Evolutionary conservation across 805 yeast species (phyloP).

Genomic region (Phaffomyces opuntiae): DNA sequence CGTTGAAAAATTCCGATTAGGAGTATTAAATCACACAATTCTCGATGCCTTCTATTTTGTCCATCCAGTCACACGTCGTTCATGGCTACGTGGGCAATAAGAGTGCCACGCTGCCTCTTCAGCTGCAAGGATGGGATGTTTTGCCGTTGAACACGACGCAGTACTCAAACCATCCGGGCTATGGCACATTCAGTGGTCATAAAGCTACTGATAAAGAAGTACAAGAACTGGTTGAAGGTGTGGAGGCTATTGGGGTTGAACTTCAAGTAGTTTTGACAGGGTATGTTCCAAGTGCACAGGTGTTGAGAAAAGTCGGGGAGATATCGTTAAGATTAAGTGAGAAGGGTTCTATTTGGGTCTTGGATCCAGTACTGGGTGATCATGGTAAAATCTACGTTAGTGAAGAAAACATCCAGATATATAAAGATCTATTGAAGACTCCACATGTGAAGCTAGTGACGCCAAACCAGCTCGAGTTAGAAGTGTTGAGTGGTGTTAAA

Average conservation of each 20-base stretch:
- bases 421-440: constrained; percentile 37
- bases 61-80: constrained; percentile 84
- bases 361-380: constrained; percentile 94
- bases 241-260: constrained; percentile 35
- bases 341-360: constrained; percentile 43
- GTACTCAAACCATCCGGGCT: constrained; percentile 90
- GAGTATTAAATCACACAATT: neutral
- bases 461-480: constrained; percentile 75
- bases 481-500: constrained; percentile 42
- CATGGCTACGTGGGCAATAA: constrained; percentile 95
- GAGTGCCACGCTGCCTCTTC: constrained; percentile 87
- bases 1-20: neutral
- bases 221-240: constrained; percentile 45
- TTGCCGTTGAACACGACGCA: constrained; percentile 85
- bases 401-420: constrained; percentile 44
- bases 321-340: constrained; percentile 24
- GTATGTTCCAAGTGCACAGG: constrained; percentile 60
- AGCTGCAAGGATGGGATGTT: constrained; percentile 85
- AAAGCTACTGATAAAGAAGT: constrained; percentile 41
- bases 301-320: constrained; percentile 42
- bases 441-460: constrained; percentile 47
- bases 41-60: constrained; percentile 28
- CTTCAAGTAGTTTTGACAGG: constrained; percentile 71
- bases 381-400: constrained; percentile 76
- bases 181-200: constrained; percentile 59